phyloP scores from a whole-genome alignment of 805 yeast species.

The Candida alai region DNA sequence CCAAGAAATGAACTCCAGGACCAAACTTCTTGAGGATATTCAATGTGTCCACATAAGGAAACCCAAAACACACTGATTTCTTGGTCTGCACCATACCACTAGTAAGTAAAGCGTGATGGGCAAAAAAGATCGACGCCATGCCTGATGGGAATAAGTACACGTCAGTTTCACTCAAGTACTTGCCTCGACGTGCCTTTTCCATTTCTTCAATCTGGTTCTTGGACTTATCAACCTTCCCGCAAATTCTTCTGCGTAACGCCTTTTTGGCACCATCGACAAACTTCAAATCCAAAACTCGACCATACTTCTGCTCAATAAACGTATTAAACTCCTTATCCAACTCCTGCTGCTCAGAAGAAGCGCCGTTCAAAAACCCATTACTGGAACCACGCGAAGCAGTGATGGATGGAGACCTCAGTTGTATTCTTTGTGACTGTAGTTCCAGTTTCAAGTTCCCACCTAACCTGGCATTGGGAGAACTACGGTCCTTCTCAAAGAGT shows the following conservation, averaged over 20 bases:
- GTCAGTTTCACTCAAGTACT: slow-evolving; percentile 48
- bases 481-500: slow-evolving; percentile 29
- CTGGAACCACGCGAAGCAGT: slow-evolving; percentile 21
- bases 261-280: slow-evolving; percentile 72
- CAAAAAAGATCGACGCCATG: slow-evolving; percentile 85
- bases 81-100: slow-evolving; percentile 19
- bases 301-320: slow-evolving; percentile 85
- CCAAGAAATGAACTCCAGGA: slow-evolving; percentile 82
- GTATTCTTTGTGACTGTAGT: slow-evolving; percentile 31
- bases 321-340: slow-evolving; percentile 53
- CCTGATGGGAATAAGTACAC: slow-evolving; percentile 87
- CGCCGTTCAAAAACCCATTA: slow-evolving; percentile 12
- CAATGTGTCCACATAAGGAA: slow-evolving; percentile 91
- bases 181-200: slow-evolving; percentile 25
- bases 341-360: slow-evolving; percentile 17
- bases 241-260: slow-evolving; percentile 71
- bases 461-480: slow-evolving; percentile 5
- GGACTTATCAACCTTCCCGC: slow-evolving; percentile 54
- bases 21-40: slow-evolving; percentile 87
- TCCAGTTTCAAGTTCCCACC: slow-evolving; percentile 28
- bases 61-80: slow-evolving; percentile 91
- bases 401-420: slow-evolving; percentile 30
- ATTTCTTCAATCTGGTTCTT: slow-evolving; percentile 23
- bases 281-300: slow-evolving; percentile 78
- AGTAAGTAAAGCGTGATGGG: slow-evolving; percentile 58